phyloP scores from a whole-genome alignment of 2,329 filamentous ascomycete genomes.

The Nemania sp. region DNA sequence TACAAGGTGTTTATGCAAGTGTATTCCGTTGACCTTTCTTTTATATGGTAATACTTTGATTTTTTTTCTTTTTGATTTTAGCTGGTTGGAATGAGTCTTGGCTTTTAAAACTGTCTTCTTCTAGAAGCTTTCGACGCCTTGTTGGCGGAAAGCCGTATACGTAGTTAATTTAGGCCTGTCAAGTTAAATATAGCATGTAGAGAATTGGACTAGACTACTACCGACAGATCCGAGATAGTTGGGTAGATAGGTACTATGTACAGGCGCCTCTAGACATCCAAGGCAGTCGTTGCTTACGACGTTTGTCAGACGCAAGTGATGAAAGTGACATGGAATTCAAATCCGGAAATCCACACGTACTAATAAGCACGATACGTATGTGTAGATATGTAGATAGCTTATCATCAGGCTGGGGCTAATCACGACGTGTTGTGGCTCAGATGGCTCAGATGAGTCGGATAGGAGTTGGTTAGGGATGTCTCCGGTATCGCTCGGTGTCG shows the following conservation, averaged over 20 bases:
- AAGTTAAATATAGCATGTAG: background rate
- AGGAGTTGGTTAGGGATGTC: background rate
- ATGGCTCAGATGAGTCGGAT: background rate
- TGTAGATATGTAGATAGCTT: background rate
- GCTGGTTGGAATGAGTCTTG: background rate
- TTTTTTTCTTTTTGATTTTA: no score
- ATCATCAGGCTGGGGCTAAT: slow-evolving; percentile 3
- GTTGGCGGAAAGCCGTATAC: background rate
- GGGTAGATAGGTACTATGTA: background rate
- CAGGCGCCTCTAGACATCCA: background rate
- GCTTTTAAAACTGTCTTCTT: background rate
- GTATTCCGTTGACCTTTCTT: no score
- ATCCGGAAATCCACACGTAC: slow-evolving; percentile 8
- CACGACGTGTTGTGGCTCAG: no score
- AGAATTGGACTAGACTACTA: background rate
- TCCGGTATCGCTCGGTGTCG: slow-evolving; percentile 26
- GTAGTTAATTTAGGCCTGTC: background rate
- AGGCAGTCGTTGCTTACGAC: slow-evolving; percentile 11
- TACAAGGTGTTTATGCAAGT: no score
- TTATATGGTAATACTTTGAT: no score
- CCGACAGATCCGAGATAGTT: background rate
- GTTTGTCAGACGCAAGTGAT: slow-evolving; percentile 11
- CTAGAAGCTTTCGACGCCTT: background rate
- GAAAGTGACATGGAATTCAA: slow-evolving; percentile 17
- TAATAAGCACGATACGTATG: background rate